phyloP scores from a whole-genome alignment of 768 basidiomycete genomes.

The Guyanaporus albipodus region DNA sequence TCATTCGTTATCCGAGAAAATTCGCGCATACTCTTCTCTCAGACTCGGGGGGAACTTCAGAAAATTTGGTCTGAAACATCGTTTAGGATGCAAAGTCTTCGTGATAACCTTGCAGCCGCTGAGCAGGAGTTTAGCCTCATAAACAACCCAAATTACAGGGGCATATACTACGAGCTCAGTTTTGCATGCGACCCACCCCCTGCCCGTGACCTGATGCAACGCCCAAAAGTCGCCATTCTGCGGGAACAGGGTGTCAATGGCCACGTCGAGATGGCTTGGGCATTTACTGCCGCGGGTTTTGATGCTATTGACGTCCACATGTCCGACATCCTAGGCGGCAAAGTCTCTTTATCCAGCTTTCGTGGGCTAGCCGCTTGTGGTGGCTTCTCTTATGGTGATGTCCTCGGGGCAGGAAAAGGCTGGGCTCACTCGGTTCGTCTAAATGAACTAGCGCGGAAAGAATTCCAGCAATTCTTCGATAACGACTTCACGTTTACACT shows the following conservation, averaged over 20 bases:
- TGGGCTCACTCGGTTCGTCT: slow-evolving; percentile 97
- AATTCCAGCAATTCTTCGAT: slow-evolving; percentile 80
- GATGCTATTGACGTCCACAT: slow-evolving; percentile 96
- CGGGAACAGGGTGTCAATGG: slow-evolving; percentile 99
- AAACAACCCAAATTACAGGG: slow-evolving; percentile 47
- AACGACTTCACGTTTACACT: slow-evolving; percentile 82
- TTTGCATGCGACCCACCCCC: slow-evolving; percentile 42
- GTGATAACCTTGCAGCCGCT: slow-evolving; percentile 77
- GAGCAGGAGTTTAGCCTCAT: slow-evolving; percentile 82
- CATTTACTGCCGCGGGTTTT: slow-evolving; percentile 92
- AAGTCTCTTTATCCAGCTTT: slow-evolving; percentile 60
- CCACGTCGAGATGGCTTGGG: slow-evolving; percentile 98
- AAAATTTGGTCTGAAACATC: slow-evolving; percentile 93
- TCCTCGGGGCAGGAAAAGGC: slow-evolving; percentile 94
- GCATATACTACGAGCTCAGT: slow-evolving; percentile 74
- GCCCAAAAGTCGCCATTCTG: slow-evolving; percentile 90
- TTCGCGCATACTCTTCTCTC: slow-evolving; percentile 52
- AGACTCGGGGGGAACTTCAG: slow-evolving; percentile 70
- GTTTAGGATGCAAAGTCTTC: slow-evolving; percentile 82
- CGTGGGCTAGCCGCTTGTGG: slow-evolving; percentile 93
- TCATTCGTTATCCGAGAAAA: slow-evolving; percentile 56
- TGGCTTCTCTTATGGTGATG: slow-evolving; percentile 98
- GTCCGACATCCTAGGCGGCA: slow-evolving; percentile 87
- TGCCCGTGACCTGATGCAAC: slow-evolving; percentile 38
- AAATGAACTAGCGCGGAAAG: slow-evolving; percentile 66